Evolutionary conservation across 148 eudicot genomes (phyloP).

Genomic region (Vaccinium myrtillus): DNA sequence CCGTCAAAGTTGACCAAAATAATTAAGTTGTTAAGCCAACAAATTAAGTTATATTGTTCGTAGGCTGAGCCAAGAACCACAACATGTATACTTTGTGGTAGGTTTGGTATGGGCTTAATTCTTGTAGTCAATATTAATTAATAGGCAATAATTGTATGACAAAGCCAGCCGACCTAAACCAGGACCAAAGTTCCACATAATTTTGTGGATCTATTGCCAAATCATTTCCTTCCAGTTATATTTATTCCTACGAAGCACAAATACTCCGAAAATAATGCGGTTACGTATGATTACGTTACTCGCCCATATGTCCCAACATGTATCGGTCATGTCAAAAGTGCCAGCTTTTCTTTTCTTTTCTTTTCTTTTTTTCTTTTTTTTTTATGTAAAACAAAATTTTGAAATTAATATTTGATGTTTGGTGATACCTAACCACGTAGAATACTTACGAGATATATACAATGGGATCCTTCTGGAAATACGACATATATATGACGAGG

Average conservation of each 20-base stretch:
- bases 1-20: too few relatives aligned
- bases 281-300: not conserved
- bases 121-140: not conserved
- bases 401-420: not conserved
- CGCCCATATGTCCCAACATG: not conserved
- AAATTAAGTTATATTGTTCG: too few relatives aligned
- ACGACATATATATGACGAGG: too few relatives aligned
- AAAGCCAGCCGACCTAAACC: constrained; percentile 3
- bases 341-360: not conserved
- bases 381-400: not conserved
- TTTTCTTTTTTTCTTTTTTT: too few relatives aligned
- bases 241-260: not conserved
- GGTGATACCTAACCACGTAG: not conserved
- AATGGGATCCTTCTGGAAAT: too few relatives aligned
- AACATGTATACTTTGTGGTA: not conserved
- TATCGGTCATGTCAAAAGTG: not conserved
- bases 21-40: too few relatives aligned
- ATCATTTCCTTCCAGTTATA: not conserved
- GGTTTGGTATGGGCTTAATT: not conserved
- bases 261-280: not conserved
- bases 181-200: not conserved
- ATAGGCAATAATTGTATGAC: not conserved
- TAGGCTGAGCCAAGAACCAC: too few relatives aligned
- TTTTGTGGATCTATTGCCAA: not conserved
- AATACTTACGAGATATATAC: not conserved